phyloP scores from a whole-genome alignment of 108 stramenopile species.

The Cylindrotheca fusiformis region DNA sequence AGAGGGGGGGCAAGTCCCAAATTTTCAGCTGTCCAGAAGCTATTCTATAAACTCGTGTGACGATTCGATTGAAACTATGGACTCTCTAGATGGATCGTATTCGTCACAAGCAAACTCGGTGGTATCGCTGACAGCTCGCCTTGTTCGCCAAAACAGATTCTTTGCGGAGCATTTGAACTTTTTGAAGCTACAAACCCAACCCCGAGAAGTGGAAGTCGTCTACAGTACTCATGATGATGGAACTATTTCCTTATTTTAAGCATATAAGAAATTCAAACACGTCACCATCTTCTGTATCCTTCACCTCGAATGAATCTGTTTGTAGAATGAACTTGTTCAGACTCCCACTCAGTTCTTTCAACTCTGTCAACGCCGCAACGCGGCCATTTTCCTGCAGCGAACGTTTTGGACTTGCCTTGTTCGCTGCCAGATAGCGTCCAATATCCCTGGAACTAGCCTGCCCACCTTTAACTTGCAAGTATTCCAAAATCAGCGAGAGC shows the following conservation, averaged over 20 bases:
- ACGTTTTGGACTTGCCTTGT: slow-evolving; percentile 21
- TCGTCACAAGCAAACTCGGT: slow-evolving; percentile 24
- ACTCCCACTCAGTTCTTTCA: slow-evolving; percentile 30
- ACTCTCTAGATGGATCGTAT: slow-evolving; percentile 28
- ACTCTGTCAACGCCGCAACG: slow-evolving; percentile 29
- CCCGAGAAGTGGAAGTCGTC: slow-evolving; percentile 36
- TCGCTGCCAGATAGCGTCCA: slow-evolving; percentile 59
- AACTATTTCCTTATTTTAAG: too few species aligned
- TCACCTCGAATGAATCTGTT: background rate
- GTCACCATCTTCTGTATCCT: background rate
- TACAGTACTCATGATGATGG: slow-evolving; percentile 17
- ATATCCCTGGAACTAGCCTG: slow-evolving; percentile 66
- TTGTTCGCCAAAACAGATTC: slow-evolving; percentile 41
- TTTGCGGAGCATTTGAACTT: slow-evolving; percentile 76
- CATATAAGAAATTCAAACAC: slow-evolving; percentile 1
- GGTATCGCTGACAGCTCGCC: background rate
- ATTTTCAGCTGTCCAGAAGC: too few species aligned
- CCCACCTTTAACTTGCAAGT: slow-evolving; percentile 66
- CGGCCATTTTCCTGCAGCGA: background rate
- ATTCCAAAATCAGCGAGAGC: slow-evolving; percentile 57
- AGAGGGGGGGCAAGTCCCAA: too few species aligned
- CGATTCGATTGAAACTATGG: slow-evolving; percentile 39
- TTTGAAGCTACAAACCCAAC: slow-evolving; percentile 35
- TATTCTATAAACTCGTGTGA: slow-evolving; percentile 20
- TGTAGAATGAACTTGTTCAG: slow-evolving; percentile 21